These are phyloP conservation scores for Backusella tarrabulga DNA, from an alignment of 192 early-diverging fungal genomes.

Conservation along the genomic window DNA sequence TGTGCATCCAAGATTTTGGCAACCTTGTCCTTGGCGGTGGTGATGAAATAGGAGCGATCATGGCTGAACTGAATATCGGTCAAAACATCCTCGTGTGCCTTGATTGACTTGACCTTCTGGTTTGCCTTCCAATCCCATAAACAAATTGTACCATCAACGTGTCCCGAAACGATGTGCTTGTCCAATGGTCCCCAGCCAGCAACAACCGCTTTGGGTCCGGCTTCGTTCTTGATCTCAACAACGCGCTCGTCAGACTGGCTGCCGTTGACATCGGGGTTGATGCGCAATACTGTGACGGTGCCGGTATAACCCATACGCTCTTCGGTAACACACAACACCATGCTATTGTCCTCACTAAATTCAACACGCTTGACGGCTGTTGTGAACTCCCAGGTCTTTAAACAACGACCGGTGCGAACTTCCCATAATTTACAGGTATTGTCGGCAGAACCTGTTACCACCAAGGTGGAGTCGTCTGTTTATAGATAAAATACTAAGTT, in stretches of 20 bases:
- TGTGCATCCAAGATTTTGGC: slow-evolving; percentile 86
- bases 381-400: slow-evolving; percentile 87
- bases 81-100: slow-evolving; percentile 70
- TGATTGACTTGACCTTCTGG: slow-evolving; percentile 57
- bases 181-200: slow-evolving; percentile 92
- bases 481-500: background rate
- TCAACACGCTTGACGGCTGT: slow-evolving; percentile 89
- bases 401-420: slow-evolving; percentile 81
- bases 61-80: slow-evolving; percentile 91
- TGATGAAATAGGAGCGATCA: slow-evolving; percentile 92
- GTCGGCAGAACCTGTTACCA: slow-evolving; percentile 90
- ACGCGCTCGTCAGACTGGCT: slow-evolving; percentile 76
- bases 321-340: slow-evolving; percentile 90
- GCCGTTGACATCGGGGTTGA: slow-evolving; percentile 58
- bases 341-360: slow-evolving; percentile 87
- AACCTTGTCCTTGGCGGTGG: slow-evolving; percentile 91
- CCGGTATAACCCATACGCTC: slow-evolving; percentile 89
- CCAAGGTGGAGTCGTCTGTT: slow-evolving; percentile 66
- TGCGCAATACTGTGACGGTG: slow-evolving; percentile 78
- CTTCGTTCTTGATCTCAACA: slow-evolving; percentile 62
- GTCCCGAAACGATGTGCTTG: slow-evolving; percentile 90
- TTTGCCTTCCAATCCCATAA: slow-evolving; percentile 86
- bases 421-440: slow-evolving; percentile 91
- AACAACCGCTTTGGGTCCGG: slow-evolving; percentile 83
- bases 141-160: slow-evolving; percentile 88